These are phyloP conservation scores for Cladosporium sp. DNA, from an alignment of 2,329 filamentous ascomycete genomes.

Conservation along the genomic window DNA sequence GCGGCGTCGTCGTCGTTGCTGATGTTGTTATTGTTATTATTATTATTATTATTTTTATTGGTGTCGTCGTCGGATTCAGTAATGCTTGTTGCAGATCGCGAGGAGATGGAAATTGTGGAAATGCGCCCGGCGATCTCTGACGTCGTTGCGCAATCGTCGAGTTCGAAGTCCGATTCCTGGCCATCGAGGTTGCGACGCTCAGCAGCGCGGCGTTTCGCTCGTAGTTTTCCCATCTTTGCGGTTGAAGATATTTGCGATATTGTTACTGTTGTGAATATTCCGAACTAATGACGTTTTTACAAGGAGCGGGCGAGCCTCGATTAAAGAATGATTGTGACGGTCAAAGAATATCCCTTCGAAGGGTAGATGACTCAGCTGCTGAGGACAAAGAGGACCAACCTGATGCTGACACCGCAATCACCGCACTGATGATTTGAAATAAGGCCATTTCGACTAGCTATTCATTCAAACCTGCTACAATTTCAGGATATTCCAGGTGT, in stretches of 20 bases:
- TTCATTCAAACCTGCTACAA: background rate
- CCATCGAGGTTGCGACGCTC: slow-evolving; percentile 3
- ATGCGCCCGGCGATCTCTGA: background rate
- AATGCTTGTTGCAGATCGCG: background rate
- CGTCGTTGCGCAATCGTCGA: background rate
- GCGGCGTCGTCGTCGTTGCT: background rate
- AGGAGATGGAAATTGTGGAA: background rate
- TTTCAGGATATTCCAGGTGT: background rate
- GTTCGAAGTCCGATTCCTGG: background rate
- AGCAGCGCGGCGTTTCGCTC: slow-evolving; percentile 1
- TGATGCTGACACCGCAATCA: slow-evolving; percentile 5
- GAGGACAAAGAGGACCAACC: slow-evolving; percentile 1
- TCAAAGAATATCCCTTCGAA: background rate
- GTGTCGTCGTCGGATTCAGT: background rate
- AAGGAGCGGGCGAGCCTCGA: background rate
- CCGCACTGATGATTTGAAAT: background rate
- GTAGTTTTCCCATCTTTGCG: background rate
- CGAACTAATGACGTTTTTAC: background rate
- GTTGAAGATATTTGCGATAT: background rate
- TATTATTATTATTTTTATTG: background rate
- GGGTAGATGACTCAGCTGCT: slow-evolving; percentile 2
- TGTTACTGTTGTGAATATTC: background rate
- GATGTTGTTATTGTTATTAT: too few species aligned
- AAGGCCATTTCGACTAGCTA: background rate
- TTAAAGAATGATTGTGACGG: background rate